Percentiles rank a stretch among this genome's conserved stretches.
Evolutionary conservation across 2,329 filamentous ascomycete species (phyloP).

Genomic region (Alternaria postmessia): DNA sequence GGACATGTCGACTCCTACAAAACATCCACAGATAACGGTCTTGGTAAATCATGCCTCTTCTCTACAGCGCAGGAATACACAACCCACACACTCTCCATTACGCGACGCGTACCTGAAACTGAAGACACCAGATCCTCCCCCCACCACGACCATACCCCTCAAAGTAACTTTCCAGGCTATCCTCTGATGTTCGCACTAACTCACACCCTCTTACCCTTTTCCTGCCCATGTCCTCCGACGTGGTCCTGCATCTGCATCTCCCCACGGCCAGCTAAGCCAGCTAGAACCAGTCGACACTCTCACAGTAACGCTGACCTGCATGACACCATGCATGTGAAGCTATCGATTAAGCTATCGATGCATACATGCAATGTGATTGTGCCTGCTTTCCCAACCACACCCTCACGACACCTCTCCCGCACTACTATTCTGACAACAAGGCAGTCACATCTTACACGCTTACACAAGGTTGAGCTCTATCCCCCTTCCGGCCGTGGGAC

Average conservation of each 20-base stretch:
- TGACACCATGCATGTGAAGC: slow-evolving; percentile 7
- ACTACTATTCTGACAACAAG: neutral
- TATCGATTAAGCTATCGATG: slow-evolving; percentile 18
- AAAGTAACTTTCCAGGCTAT: slow-evolving; percentile 12
- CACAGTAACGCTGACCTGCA: neutral
- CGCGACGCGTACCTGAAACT: slow-evolving; percentile 8
- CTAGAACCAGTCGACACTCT: slow-evolving; percentile 3
- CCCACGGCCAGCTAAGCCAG: neutral
- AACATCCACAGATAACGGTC: slow-evolving; percentile 14
- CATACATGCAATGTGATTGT: slow-evolving; percentile 17
- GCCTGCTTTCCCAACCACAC: slow-evolving; percentile 15
- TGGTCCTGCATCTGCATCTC: neutral
- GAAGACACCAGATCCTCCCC: neutral
- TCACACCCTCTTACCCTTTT: neutral
- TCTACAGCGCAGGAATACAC: neutral
- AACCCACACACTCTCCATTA: neutral
- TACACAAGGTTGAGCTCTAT: neutral
- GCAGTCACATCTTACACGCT: neutral
- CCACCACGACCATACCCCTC: slow-evolving; percentile 6
- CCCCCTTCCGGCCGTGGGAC: slow-evolving; percentile 25
- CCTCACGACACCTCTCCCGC: neutral
- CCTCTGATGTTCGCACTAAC: neutral
- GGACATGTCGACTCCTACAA: neutral
- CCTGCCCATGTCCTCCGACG: slow-evolving; percentile 14
- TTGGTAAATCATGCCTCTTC: neutral